These are phyloP conservation scores for Zasmidium cellare DNA, from an alignment of 2,329 filamentous ascomycete genomes.

Conservation along the genomic window DNA sequence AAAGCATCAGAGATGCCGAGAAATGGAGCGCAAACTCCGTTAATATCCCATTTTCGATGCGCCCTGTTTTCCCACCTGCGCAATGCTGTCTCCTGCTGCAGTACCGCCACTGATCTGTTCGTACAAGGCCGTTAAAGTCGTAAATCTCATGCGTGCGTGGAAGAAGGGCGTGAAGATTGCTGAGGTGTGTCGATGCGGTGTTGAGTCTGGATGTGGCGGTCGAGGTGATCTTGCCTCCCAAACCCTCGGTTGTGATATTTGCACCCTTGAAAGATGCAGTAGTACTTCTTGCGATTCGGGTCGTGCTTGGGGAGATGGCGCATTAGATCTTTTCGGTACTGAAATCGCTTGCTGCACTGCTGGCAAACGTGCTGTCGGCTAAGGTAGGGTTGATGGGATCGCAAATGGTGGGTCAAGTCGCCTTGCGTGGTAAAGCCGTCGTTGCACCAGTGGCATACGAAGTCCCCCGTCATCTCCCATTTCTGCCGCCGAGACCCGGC, in stretches of 20 bases:
- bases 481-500: conserved; percentile 10
- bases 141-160: neutral
- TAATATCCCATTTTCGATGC: neutral
- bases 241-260: conserved; percentile 24
- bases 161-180: conserved; percentile 1
- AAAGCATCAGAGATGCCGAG: neutral
- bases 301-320: conserved; percentile 24
- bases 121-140: neutral
- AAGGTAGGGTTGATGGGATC: conserved; percentile 20
- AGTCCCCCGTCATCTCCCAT: conserved; percentile 16
- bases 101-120: neutral
- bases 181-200: conserved; percentile 20
- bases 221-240: conserved; percentile 23
- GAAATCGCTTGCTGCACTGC: conserved; percentile 23
- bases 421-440: conserved; percentile 19
- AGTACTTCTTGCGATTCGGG: conserved; percentile 20
- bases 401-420: conserved; percentile 23
- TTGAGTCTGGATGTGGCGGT: conserved; percentile 20
- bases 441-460: conserved; percentile 19
- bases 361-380: conserved; percentile 22
- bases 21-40: neutral
- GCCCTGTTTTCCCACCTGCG: neutral
- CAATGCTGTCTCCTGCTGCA: neutral
- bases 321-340: conserved; percentile 22
- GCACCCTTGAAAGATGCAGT: conserved; percentile 18